A percentile compares a stretch with the other conserved stretches of the same genome.
phyloP scores from a whole-genome alignment of 1,284 basidiomycete genomes.

The Ustilago nuda region DNA sequence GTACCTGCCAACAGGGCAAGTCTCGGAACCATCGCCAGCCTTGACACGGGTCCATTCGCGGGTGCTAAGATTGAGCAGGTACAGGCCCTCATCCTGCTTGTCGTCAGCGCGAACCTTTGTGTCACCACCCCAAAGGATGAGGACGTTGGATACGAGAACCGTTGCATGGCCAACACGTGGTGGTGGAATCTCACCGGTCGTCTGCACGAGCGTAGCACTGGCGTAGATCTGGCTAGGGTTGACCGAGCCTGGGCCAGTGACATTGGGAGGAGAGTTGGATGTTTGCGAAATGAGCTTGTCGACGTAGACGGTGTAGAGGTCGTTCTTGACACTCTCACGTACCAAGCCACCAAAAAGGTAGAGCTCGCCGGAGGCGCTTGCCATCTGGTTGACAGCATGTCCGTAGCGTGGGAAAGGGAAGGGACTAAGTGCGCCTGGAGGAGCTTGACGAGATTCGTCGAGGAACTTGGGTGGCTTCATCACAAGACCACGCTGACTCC shows the following conservation, averaged over 20 bases:
- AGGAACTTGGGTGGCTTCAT: slow-evolving; percentile 68
- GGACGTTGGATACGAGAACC: slow-evolving; percentile 92
- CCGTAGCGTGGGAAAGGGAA: slow-evolving; percentile 96
- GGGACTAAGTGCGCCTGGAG: slow-evolving; percentile 67
- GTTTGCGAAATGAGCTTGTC: slow-evolving; percentile 77
- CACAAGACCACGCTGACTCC: slow-evolving; percentile 64
- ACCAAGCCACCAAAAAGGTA: slow-evolving; percentile 98
- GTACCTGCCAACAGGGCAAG: slow-evolving; percentile 85
- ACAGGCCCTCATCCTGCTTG: slow-evolving; percentile 90
- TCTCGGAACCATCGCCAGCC: slow-evolving; percentile 58
- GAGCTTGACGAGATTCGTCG: slow-evolving; percentile 65
- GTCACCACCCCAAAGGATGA: slow-evolving; percentile 98
- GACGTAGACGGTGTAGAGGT: slow-evolving; percentile 77
- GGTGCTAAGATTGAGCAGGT: slow-evolving; percentile 88
- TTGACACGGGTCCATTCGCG: slow-evolving; percentile 92
- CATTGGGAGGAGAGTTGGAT: slow-evolving; percentile 72
- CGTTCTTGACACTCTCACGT: slow-evolving; percentile 88
- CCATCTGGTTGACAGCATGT: slow-evolving; percentile 87
- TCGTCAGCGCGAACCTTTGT: slow-evolving; percentile 81
- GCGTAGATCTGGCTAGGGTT: slow-evolving; percentile 72
- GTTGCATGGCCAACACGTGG: slow-evolving; percentile 95
- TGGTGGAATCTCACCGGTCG: slow-evolving; percentile 87
- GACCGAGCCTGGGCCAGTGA: slow-evolving; percentile 13
- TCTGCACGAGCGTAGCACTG: slow-evolving; percentile 71
- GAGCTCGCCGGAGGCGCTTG: slow-evolving; percentile 83